Base-by-base conservation (phyloP, 495 filamentous ascomycete species). In the Monascus purpureus region DNA sequence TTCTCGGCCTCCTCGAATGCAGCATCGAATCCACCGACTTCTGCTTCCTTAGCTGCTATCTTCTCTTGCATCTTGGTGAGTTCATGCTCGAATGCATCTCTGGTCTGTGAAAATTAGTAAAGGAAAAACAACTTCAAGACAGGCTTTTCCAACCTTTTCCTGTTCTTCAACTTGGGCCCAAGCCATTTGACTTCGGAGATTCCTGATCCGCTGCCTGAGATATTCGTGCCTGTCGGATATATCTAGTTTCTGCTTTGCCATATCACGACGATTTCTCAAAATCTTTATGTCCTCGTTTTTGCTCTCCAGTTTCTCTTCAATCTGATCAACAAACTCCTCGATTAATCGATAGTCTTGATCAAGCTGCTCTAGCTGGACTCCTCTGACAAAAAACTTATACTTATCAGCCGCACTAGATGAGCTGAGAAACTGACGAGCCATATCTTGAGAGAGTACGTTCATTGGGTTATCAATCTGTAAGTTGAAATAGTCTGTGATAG, bases 401-500 rank as follows among this genome's bases (percentile, higher is more conserved):
- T 96, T 99, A 31, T 88, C 75, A 3, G 64, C 56, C 3, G 85
- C 70, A 13, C 68, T 79, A 13, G 92, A 90, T 14, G 73, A 66
- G 50, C 83, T 93, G 6, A 99, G 67, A 47, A 99, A 99, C 37
- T 93, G 80, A 11, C 88, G 79, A 19, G 90, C 90, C 52, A 82
- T 80, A 47, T 99, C 90, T 53, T 99, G 90, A 1, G 88, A 93
- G 17, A 99, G 70, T n/a, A 95, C 80, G 39, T 92, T 99, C 61
- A 99, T 80, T 0, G 90, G 90, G 37, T 99, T 99, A 49, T 95
- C 90, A 22, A 99, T 80, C 50, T 96, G 90, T 9, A 99, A 67
- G 20, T 80, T 78, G 49, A 82, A 96, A 49, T 78, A 88, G 49
- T 99, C 92, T 31, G 81, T 77, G 25, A 99, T 85, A 25, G 90